phyloP scores from a whole-genome alignment of 2,329 filamentous ascomycete species.

The Diplocarpon rosae region DNA sequence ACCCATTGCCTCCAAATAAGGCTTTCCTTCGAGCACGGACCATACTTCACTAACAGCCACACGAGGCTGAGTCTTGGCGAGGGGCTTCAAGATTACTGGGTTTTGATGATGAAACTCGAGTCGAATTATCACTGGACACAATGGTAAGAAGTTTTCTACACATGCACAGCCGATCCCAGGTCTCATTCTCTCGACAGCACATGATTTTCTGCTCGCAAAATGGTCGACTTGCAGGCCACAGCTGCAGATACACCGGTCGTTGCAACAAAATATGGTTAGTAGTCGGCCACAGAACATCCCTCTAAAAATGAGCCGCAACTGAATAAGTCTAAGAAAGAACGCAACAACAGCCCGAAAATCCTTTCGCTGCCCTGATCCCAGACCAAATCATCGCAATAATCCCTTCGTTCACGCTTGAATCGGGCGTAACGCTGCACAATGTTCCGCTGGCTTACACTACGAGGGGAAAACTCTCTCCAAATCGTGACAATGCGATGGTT shows the following conservation, averaged over 20 bases:
- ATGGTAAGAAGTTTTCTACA: too few species aligned
- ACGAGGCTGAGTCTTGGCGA: too few species aligned
- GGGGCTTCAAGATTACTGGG: too few species aligned
- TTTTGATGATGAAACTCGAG: too few species aligned
- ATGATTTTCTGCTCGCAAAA: background rate
- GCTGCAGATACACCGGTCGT: background rate
- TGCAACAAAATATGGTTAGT: slow-evolving; percentile 22
- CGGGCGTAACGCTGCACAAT: slow-evolving; percentile 73
- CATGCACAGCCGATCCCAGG: background rate
- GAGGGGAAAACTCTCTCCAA: slow-evolving; percentile 46
- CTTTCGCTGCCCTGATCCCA: slow-evolving; percentile 74
- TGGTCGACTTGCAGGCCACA: background rate
- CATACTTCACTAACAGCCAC: too few species aligned
- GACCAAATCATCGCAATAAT: slow-evolving; percentile 81
- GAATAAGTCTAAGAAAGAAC: slow-evolving; percentile 35
- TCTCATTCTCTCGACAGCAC: too few species aligned
- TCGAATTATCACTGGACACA: too few species aligned
- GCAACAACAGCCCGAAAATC: slow-evolving; percentile 73
- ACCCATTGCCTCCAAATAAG: too few species aligned
- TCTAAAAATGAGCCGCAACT: slow-evolving; percentile 27
- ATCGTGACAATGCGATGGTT: slow-evolving; percentile 57
- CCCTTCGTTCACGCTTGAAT: slow-evolving; percentile 86
- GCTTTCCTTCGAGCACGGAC: too few species aligned
- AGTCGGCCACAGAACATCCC: slow-evolving; percentile 3
- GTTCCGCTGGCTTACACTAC: slow-evolving; percentile 59